Base-by-base conservation (phyloP, 345 rosid genomes). In the Hibiscus mutabilis region DNA sequence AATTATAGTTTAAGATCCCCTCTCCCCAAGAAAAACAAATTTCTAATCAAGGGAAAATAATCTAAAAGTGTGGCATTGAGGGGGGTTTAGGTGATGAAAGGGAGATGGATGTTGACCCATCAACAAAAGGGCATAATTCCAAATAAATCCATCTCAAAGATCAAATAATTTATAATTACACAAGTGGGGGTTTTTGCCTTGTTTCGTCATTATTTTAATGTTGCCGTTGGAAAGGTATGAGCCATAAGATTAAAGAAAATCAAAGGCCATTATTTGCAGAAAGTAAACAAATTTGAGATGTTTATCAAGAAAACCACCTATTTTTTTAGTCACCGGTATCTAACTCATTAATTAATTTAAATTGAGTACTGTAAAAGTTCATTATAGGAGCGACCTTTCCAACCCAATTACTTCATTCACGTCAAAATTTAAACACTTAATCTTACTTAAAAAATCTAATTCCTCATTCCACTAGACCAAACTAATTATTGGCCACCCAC, bases 71-170 rank as follows among this genome's bases (percentile, higher is more conserved):
- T 79, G 86, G 91, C 93, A 92, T 85, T 86, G 82, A 86, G 85
- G 8, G 51, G 55, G 88, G 83, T 92, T 82, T 91, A 90, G 97
- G 99, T 91, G 88, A 86, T 90, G 97, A 89, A 84, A 89, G 77
- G 88, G 89, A 87, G 13, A 76, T 74, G 82, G 99, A 92, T 84
- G 97, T 79, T 87, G 97, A 95, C 97, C 91, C 77, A 82, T 87
- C 97, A 95, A 95, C 97, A 81, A 90, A 55, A 74, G 75, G 81
- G 77, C 96, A 90, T 90, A 92, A 90, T 82, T 87, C 88, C 88
- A 95, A 88, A 87, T 85, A 80, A 87, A 84, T 82, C 88, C 84
- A 82, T 77, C 86, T 83, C 74, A 79, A 71, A 75, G 52, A 72
- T 83, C 77, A 79, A 71, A 75, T 46, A 72, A 78, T 76, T 81